Percentiles rank a stretch among this genome's conserved stretches.
Conservation (phyloP, 2,329 filamentous ascomycete genomes). For the Plenodomus biglobosus region DNA sequence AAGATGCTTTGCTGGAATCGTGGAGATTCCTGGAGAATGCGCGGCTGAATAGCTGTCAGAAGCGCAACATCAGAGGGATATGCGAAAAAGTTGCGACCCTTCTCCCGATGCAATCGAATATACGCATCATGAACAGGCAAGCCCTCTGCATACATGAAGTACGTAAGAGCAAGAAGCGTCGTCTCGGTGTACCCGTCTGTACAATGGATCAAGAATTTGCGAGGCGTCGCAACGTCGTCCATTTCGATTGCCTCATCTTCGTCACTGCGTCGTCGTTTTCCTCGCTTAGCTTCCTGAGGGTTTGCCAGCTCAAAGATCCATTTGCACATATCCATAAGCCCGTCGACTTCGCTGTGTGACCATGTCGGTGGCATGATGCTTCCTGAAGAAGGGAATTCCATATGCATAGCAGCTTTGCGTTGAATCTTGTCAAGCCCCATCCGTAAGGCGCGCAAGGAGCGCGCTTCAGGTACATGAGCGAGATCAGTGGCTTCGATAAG, state of each 20-base stretch:
- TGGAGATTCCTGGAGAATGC: slow-evolving; percentile 73
- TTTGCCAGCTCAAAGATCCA: slow-evolving; percentile 88
- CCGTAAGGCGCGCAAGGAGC: slow-evolving; percentile 65
- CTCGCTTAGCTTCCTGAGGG: slow-evolving; percentile 50
- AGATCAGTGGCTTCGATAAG: slow-evolving; percentile 87
- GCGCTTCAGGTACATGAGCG: slow-evolving; percentile 71
- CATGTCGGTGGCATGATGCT: slow-evolving; percentile 83
- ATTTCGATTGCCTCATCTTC: slow-evolving; percentile 61
- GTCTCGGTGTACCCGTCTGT: slow-evolving; percentile 96
- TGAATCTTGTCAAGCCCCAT: slow-evolving; percentile 53
- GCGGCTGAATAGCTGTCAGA: slow-evolving; percentile 73
- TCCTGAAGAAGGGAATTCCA: slow-evolving; percentile 94
- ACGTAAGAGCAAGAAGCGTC: slow-evolving; percentile 83
- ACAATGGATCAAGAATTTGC: slow-evolving; percentile 84
- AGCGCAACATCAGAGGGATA: slow-evolving; percentile 88
- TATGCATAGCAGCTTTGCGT: slow-evolving; percentile 52
- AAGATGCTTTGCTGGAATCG: slow-evolving; percentile 52
- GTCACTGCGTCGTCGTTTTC: slow-evolving; percentile 49
- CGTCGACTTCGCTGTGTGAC: slow-evolving; percentile 80
- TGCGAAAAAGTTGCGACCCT: slow-evolving; percentile 90
- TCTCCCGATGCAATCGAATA: slow-evolving; percentile 78
- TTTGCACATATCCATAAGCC: slow-evolving; percentile 79
- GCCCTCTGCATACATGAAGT: slow-evolving; percentile 89
- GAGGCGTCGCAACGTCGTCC: slow-evolving; percentile 49
- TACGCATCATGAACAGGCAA: slow-evolving; percentile 80